Base-by-base conservation (phyloP, 805 yeast genomes). In the Myxozyma sirexii region DNA sequence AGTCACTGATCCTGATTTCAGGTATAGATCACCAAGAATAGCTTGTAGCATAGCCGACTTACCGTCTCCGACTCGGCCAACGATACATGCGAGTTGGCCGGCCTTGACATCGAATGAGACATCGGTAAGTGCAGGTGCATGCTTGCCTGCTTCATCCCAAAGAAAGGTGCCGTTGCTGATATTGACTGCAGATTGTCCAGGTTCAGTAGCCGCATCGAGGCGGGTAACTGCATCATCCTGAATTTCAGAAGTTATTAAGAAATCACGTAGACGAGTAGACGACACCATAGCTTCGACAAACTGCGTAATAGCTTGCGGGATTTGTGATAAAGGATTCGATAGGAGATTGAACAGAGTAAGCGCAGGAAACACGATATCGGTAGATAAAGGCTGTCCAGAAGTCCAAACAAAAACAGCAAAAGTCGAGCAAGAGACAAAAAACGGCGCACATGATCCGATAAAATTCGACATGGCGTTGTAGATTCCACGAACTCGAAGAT, bases 11-110 rank as follows among this genome's bases (percentile, higher is more conserved):
- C 98, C 98, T 51, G 83, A 80, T 15, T 84, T 79, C 71, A 87
- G 86, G 71, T 87, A 84, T 65, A 92, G 77, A 68, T 91, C 96
- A 62, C 97, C 98, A 43, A 90, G 76, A 27, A 91, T 75, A 15
- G 92, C 83, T 72, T 87, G 90, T 52, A 90, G 78, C 38, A 92
- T 76, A 1, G 96, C 88, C 15, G 96, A 86, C 70, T 92, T 92
- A 64, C 97, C 97, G n/a, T 88, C 77, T 31, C 97, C 97, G 48
- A 93, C 97, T 67, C 82, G 82, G 33, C 97, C 97, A 31, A 91
- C 90, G 63, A 92, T 80, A 75, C 97, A 92, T 62, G 84, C 82
- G 63, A 92, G 77, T 61, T 88, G 87, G 56, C 93, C 93, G 65
- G 86, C 86, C 52, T 77, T 81, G 10, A 90, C 86, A 13, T 68